Base-by-base conservation (phyloP, 768 basidiomycete species). In the Kwoniella heveanensis region DNA sequence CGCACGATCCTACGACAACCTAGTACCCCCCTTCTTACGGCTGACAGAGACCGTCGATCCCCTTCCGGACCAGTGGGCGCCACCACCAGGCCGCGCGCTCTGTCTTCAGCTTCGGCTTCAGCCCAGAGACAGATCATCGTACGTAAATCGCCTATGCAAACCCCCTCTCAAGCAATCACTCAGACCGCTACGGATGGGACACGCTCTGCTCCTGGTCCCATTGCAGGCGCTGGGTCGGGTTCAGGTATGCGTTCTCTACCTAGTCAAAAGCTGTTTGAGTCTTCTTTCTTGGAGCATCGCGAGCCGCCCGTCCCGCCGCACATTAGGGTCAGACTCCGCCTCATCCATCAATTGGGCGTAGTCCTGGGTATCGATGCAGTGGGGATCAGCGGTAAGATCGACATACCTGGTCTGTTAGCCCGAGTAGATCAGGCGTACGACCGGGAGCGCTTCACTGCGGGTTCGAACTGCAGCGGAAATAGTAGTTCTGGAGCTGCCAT, bases 371-470 rank as follows among this genome's bases (percentile, higher is more conserved):
- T 70, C 22, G 69, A 75, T 25, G 58, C 71, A 6, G 30, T 54
- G 7, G 66, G 54, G 7, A 63, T 75, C 24, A 60, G 60, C n/a
- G 44, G 44, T 10, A 65, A 62, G 62, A 70, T 75, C 37, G 73
- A 75, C 56, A 59, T 75, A 10, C 73, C 73, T 21, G 67, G 67
- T 25, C 46, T 75, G 21, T 53, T 75, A 5, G 71, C 73, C 17
- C 39, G 73, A 39, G 73, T 75, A 6, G 73, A 75, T 62, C 56
- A 58, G 25, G 71, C 71, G 1, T 69, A 72, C 46, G 71, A 75
- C 36, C 32, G 60, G 46, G 39, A 60, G 25, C n/a, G 39, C 24
- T 44, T 30, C 12, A 50, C 48, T 24, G 48, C 22, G 26, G 17
- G 22, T 50, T 8, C 25, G n/a, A 5, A 24, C n/a, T n/a, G n/a